Base-by-base conservation (phyloP, 306 rosid genomes). In the Prunus kanzakura region DNA sequence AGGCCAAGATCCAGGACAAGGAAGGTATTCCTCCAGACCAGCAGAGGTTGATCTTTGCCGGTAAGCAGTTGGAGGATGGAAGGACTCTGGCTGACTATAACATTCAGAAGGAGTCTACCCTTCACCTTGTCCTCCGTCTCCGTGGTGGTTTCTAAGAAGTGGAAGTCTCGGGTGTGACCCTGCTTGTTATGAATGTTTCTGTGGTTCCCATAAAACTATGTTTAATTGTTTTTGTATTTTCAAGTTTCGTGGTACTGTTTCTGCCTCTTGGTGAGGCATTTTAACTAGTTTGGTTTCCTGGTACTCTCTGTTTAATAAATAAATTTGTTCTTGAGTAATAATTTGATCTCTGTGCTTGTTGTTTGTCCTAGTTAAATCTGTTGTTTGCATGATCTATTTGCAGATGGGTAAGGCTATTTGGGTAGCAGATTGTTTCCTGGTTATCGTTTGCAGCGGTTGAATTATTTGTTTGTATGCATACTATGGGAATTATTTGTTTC, bases 1-100 rank as follows among this genome's bases (percentile, higher is more conserved):
- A 90, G 82, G 86, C 95, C 0, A 90, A 90, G 75, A 90, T 90
- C 58, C 95, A 90, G 20, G 95, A 90, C n/a, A 90, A 90, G 83
- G 95, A 90, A 12, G 95, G 95, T 0, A 90, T 90, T 0, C 95
- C 95, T 0, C 95, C 95, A 0, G 95, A 90, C 75, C 95, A 90
- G 78, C 95, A 90, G 84, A 77, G 95, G 73, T 9, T 90, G 23
- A 90, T 90, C n/a, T 90, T 90, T 0, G 91, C 94, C 0, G 94
- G 94, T 0, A 86, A 87, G 81, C 94, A 89, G 69, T 29, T 89
- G 0, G 91, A 89, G 67, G 94, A 87, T 68, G 94, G 94, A 0
- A 61, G 91, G 38, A 89, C 94, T 2, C 83, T 89, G 2, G 91
- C 91, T 0, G 94, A 89, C 6, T 89, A 89, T 58, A 89, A 89